Conservation (phyloP, 1,284 basidiomycete genomes). For the Cerioporus squamosus region DNA sequence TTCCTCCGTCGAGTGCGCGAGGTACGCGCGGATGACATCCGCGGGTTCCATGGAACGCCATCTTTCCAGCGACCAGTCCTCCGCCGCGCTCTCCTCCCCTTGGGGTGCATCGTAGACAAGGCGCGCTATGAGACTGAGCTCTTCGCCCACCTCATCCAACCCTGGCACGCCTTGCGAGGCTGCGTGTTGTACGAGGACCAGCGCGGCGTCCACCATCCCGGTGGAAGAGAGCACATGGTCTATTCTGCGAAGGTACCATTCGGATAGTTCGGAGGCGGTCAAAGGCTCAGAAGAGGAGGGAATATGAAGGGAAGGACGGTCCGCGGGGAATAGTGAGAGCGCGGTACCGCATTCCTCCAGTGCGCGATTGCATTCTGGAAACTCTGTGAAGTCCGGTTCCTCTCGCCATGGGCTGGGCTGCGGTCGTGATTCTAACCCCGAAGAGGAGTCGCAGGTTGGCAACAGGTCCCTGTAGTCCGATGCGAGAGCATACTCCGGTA, state of each 20-base stretch:
- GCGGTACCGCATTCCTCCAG: slow-evolving; percentile 35
- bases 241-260: slow-evolving; percentile 79
- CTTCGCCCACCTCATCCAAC: slow-evolving; percentile 88
- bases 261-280: slow-evolving; percentile 49
- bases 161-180: slow-evolving; percentile 79
- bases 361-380: slow-evolving; percentile 43
- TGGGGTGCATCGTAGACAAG: slow-evolving; percentile 82
- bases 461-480: slow-evolving; percentile 65
- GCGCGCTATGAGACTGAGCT: slow-evolving; percentile 82
- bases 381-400: slow-evolving; percentile 62
- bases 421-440: slow-evolving; percentile 47
- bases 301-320: not conserved
- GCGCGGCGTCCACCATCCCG: slow-evolving; percentile 80
- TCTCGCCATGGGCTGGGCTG: slow-evolving; percentile 48
- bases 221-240: slow-evolving; percentile 63
- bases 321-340: slow-evolving; percentile 11
- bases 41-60: slow-evolving; percentile 75
- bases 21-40: slow-evolving; percentile 74
- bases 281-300: slow-evolving; percentile 22
- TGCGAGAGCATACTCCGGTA: slow-evolving; percentile 77
- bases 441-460: slow-evolving; percentile 57
- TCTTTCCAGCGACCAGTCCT: slow-evolving; percentile 72
- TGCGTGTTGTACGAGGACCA: slow-evolving; percentile 83
- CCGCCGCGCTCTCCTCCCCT: slow-evolving; percentile 42
- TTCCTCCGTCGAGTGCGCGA: slow-evolving; percentile 68